Evolutionary conservation across 768 basidiomycete species (phyloP).

Genomic region (Suillus luteus): DNA sequence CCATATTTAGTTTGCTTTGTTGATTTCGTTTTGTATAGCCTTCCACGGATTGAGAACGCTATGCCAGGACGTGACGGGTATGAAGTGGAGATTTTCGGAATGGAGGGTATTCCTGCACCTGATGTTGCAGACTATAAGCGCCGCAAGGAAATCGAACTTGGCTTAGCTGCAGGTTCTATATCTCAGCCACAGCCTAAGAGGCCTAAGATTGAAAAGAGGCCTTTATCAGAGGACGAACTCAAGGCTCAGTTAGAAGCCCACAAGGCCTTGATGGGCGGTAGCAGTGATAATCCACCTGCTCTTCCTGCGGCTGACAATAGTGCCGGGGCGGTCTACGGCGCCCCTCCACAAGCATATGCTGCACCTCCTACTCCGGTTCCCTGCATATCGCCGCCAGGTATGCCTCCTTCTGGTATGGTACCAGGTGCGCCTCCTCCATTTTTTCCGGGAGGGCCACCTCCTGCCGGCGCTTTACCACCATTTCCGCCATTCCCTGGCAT

Average conservation of each 20-base stretch:
- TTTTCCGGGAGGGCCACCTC: constrained; percentile 39
- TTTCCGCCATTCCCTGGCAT: constrained; percentile 44
- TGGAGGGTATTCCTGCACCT: constrained; percentile 96
- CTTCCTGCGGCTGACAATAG: constrained; percentile 43
- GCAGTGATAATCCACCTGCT: constrained; percentile 35
- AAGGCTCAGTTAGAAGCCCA: constrained; percentile 86
- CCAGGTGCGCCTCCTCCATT: constrained; percentile 48
- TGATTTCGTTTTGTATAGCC: constrained; percentile 36
- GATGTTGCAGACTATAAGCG: constrained; percentile 96
- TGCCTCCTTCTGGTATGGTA: constrained; percentile 41
- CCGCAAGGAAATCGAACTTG: constrained; percentile 92
- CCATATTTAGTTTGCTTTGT: constrained; percentile 1
- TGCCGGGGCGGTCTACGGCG: constrained; percentile 68
- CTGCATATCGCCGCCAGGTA: constrained; percentile 27
- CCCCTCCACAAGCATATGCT: constrained; percentile 72
- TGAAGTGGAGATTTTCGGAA: constrained; percentile 98
- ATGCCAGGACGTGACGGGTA: constrained; percentile 96
- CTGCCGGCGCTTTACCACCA: constrained; percentile 43
- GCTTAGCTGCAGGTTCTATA: constrained; percentile 79
- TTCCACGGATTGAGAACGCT: constrained; percentile 94
- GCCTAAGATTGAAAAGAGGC: constrained; percentile 76
- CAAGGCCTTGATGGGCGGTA: constrained; percentile 85
- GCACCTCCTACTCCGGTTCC: constrained; percentile 39
- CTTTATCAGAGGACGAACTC: constrained; percentile 81
- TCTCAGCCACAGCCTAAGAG: constrained; percentile 81